Evolutionary conservation across 352 stramenopile species (phyloP), one percentile per base, ranked within the genome.

Genomic region (Elongisporangium prolatum): DNA sequence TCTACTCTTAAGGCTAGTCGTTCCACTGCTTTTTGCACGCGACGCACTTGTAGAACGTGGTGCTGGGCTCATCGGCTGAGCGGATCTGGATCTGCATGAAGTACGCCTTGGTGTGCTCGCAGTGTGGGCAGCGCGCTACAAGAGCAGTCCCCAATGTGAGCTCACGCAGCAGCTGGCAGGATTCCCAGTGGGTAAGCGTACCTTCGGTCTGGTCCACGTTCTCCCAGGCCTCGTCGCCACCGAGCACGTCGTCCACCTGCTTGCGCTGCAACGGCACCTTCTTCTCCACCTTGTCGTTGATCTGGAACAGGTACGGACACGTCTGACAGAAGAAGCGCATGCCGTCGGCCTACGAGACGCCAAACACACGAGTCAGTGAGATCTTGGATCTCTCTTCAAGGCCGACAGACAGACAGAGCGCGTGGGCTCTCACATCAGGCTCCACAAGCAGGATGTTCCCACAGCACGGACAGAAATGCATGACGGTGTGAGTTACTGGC

Each of bases 41-140:
- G 37, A 97, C 92, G 72, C 97, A 99, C 73, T 98, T 99, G 86
- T 99, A 99, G 79, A 99, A 99, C n/a, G 97, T 97, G 49, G 97
- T 99, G 86, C 98, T 99, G 5, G 96, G 96, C 69, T 99, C 96
- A 65, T 99, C 96, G 8, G 97, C 97, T 57, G 95, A 99, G 50
- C 98, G 86, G 79, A 99, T 99, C 83, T 99, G 97, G 75, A 99
- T 99, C 83, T 99, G 97, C 95, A 99, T 99, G 81, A 99, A 99
- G 79, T 99, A 99, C 13, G 98, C 98, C 72, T 98, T 91, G 47
- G 83, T 91, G 75, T 97, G 86, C 68, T 96, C 87, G 69, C 97
- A 99, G 66, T 91, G 80, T 3, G 97, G 97, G 74, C 98, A 99
- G 44, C 84, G 79, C 37, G 86, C 89, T 95, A 48, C 20, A 21